These are phyloP conservation scores for Draba incana DNA, from an alignment of 345 rosid genomes.

Conservation along the genomic window DNA sequence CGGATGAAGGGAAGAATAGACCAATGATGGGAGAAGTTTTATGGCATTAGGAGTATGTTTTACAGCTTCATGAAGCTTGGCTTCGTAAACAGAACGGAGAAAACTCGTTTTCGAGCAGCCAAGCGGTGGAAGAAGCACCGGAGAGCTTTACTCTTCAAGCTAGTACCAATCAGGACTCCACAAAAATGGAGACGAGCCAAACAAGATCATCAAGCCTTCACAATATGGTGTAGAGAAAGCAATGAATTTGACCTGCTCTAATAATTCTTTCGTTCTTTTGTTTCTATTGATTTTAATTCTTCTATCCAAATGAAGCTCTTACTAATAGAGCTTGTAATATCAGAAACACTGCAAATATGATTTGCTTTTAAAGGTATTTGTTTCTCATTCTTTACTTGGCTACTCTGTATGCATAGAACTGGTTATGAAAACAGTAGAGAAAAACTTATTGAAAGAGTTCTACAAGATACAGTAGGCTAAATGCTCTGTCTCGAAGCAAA, in stretches of 20 bases:
- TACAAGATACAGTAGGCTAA: slow-evolving; percentile 21
- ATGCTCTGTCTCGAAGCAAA: slow-evolving; percentile 29
- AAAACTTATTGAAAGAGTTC: slow-evolving; percentile 30
- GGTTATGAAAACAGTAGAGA: neutral
- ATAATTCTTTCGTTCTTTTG: too few relatives aligned
- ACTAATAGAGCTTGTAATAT: too few relatives aligned
- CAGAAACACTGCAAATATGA: slow-evolving; percentile 28
- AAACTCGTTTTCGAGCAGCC: slow-evolving; percentile 51
- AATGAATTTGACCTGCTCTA: too few relatives aligned
- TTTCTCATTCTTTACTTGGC: too few relatives aligned
- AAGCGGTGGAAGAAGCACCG: slow-evolving; percentile 39
- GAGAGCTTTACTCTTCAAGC: slow-evolving; percentile 35
- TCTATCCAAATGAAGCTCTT: too few relatives aligned
- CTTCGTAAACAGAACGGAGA: slow-evolving; percentile 43
- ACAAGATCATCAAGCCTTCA: too few relatives aligned
- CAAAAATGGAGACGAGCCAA: too few relatives aligned
- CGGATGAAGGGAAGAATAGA: slow-evolving; percentile 78
- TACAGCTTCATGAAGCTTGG: slow-evolving; percentile 90
- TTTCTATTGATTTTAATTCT: too few relatives aligned
- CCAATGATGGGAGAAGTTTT: slow-evolving; percentile 91
- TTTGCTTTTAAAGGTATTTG: slow-evolving; percentile 16
- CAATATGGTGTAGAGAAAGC: too few relatives aligned
- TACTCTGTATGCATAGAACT: too few relatives aligned
- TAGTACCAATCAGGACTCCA: neutral
- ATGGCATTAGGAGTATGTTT: slow-evolving; percentile 87